Evolutionary conservation across 1,284 basidiomycete species (phyloP), one percentile per base, ranked within the genome.

Genomic region (Sporisorium graminicola): DNA sequence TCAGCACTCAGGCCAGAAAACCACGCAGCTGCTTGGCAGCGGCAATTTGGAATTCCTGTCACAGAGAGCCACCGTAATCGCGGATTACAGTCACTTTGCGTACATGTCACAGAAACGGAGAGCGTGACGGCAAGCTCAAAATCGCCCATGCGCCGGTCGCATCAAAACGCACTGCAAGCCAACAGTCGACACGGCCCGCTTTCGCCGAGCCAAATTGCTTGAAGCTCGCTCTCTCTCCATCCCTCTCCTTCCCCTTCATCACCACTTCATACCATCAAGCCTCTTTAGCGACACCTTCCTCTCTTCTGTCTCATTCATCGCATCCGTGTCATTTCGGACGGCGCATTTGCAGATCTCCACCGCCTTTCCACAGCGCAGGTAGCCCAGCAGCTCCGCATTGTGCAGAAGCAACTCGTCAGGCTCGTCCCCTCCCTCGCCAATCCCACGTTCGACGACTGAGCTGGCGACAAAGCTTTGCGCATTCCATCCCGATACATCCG

Each of bases 211-310:
- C 56, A 35, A 22, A 16, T 10, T 26, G 31, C 22, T 40, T 18
- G 37, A n/a, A 40, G 40, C 40, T 20, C n/a, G 2, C 40, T 40
- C 26, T 35, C 20, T 24, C 22, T 24, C n/a, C 26, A n/a, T 55
- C 42, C 14, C 42, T 24, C 27, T 42, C 42, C 27, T 26, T 55
- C 14, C 27, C 29, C 43, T 13, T 49, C 35, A 58, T 58, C 56
- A 37, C 56, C 27, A 40, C 35, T 43, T 58, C n/a, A 20, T 26
- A 49, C 56, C 44, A 49, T 22, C 46, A 58, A 58, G 27, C 56
- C 46, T 49, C 27, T 43, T 35, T 44, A 22, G 31, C 31, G 24
- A 31, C 24, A 40, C 27, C 47, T 24, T 13, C 24, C 22, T 22
- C 50, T 20, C 50, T 24, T 27, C 22, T 29, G 9, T 56, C 29